Conservation (phyloP, 805 yeast genomes). For the Yarrowia bubula region DNA sequence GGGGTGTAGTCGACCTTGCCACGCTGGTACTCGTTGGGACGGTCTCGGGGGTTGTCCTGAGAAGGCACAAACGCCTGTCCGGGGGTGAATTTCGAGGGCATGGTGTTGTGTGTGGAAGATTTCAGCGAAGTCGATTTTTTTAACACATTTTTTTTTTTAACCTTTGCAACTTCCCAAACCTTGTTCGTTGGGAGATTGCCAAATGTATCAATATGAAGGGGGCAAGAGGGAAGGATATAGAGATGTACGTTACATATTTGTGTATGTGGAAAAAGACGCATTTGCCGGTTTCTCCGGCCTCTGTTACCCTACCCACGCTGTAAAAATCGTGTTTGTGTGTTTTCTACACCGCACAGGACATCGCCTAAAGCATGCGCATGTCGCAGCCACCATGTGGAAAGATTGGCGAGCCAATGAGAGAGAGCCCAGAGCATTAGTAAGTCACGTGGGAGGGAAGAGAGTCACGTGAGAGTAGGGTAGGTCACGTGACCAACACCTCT, state of each 20-base stretch:
- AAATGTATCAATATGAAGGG: not conserved
- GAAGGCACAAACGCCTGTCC: constrained; percentile 10
- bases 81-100: constrained; percentile 24
- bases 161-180: not conserved
- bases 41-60: constrained; percentile 23
- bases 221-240: not conserved
- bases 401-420: not conserved
- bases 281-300: too few relatives aligned
- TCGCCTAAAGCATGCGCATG: not conserved
- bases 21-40: constrained; percentile 25
- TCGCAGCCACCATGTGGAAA: not conserved
- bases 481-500: too few relatives aligned
- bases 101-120: not conserved
- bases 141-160: not conserved
- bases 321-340: too few relatives aligned
- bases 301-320: too few relatives aligned
- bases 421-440: too few relatives aligned
- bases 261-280: too few relatives aligned
- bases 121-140: not conserved
- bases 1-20: constrained; percentile 11
- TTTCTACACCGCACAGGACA: not conserved
- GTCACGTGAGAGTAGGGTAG: not conserved
- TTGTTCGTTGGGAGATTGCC: constrained; percentile 3
- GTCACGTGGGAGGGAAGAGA: not conserved
- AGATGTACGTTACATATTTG: not conserved